Evolutionary conservation across 306 rosid species (phyloP), one percentile per base, ranked within the genome.

Genomic region (Canavalia ensiformis): DNA sequence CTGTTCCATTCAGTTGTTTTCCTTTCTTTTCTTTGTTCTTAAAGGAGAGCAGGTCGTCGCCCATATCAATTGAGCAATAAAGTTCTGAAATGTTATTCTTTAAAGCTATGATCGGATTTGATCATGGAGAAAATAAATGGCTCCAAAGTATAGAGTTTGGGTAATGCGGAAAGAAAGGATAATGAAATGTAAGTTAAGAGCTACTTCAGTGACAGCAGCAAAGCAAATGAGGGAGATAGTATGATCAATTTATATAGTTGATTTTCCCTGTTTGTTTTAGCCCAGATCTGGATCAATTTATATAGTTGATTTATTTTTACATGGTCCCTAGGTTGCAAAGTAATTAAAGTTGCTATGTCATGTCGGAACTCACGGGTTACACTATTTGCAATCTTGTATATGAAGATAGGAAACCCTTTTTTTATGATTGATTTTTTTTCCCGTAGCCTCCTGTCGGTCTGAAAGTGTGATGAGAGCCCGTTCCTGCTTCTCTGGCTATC

Each of bases 21-120:
- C 84, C 81, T 83, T 78, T 74, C 72, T 85, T 85, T 82, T 89
- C 83, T 49, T 80, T 68, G 82, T 73, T 78, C 42, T 78, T 79
- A 78, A 83, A 63, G 59, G 82, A 81, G 82, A 74, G 76, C 67
- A 79, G 87, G 51, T 71, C 78, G 72, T 76, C 42, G 84, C 84
- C 88, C 55, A 31, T 78, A 71, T 80, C 81, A 72, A 56, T 74
- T 75, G 73, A 76, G 60, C 79, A 89, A 87, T 82, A 84, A 86
- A 76, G 84, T 76, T 87, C 52, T 68, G 57, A 67, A 79, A 63
- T 51, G 60, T 58, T 30, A 85, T 93, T 85, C 87, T 88, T 87
- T 82, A 81, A 85, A 92, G 88, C 74, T 80, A 73, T 30, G 86
- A 71, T 63, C 68, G 50, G 78, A 81, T 50, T 85, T 84, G 67